Percentiles rank a stretch among this genome's conserved stretches.
phyloP scores from a whole-genome alignment of 306 rosid genomes.

The Lathyrus aphaca region DNA sequence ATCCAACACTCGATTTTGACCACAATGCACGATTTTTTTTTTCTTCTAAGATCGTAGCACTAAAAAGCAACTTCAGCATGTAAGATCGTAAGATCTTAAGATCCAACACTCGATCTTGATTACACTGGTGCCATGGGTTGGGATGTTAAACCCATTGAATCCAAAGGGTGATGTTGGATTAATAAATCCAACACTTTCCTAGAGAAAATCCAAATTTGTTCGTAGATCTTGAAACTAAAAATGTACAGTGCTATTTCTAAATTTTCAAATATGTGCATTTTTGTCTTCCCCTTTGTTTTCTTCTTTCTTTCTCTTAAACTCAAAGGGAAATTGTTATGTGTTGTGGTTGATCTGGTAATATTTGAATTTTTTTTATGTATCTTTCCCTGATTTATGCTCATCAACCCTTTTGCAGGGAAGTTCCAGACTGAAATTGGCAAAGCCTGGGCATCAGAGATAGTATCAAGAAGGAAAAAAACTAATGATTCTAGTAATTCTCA shows the following conservation, averaged over 20 bases:
- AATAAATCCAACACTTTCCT: not conserved
- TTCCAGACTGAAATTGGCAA: constrained; percentile 81
- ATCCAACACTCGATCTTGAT: no score
- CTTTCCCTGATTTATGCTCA: not conserved
- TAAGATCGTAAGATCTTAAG: no score
- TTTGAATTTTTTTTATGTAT: not conserved
- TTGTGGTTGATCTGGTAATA: not conserved
- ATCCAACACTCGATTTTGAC: no score
- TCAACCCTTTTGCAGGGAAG: constrained; percentile 59
- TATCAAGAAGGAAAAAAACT: constrained; percentile 56
- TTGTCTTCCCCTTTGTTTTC: not conserved
- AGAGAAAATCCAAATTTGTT: constrained; percentile 5
- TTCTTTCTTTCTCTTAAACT: not conserved
- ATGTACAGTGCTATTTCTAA: not conserved
- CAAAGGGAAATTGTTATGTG: not conserved
- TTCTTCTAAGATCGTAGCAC: no score
- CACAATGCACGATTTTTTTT: no score
- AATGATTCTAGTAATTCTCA: constrained; percentile 7
- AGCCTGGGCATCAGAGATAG: constrained; percentile 83
- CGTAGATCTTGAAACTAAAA: not conserved
- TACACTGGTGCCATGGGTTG: no score
- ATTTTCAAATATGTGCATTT: not conserved
- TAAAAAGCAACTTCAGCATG: no score
- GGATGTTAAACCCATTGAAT: no score
- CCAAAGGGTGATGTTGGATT: no score